Percentiles rank a stretch among this genome's conserved stretches.
phyloP scores from a whole-genome alignment of 352 stramenopile species.

The Elongisporangium senticosum region DNA sequence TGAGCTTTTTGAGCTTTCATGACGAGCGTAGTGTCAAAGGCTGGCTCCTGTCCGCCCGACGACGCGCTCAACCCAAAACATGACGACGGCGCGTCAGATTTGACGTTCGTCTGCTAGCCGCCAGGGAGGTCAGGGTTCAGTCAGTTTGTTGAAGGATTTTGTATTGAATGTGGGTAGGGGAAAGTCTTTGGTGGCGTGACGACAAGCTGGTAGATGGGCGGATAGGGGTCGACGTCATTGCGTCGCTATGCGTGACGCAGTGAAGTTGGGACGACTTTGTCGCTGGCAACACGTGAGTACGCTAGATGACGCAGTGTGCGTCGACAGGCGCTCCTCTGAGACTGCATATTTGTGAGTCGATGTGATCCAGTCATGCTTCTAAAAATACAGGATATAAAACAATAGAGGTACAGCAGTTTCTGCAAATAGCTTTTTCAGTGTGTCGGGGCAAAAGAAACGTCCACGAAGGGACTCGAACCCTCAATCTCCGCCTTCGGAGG shows the following conservation, averaged over 20 bases:
- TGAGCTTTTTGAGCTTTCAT: constrained; percentile 7
- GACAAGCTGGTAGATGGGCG: neutral
- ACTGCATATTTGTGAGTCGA: neutral
- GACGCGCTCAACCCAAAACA: constrained; percentile 12
- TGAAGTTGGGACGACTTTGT: neutral
- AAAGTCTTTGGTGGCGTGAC: neutral
- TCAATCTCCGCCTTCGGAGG: constrained; percentile 76
- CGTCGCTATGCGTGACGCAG: neutral
- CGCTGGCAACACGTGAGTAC: neutral
- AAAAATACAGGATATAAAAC: neutral
- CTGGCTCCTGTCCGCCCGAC: neutral
- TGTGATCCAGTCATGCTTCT: neutral
- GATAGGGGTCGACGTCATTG: neutral
- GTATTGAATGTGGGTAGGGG: neutral
- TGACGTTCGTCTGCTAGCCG: constrained; percentile 5
- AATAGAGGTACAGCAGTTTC: neutral
- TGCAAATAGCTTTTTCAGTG: constrained; percentile 1
- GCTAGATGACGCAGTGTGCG: neutral
- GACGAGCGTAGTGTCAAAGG: constrained; percentile 24
- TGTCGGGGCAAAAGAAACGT: constrained; percentile 11
- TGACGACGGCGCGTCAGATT: constrained; percentile 22
- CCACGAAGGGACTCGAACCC: constrained; percentile 74
- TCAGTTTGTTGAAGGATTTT: neutral
- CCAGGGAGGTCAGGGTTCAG: neutral
- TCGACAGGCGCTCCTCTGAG: neutral